Base-by-base conservation (phyloP, 2,329 filamentous ascomycete species). In the Penicillium sp. region DNA sequence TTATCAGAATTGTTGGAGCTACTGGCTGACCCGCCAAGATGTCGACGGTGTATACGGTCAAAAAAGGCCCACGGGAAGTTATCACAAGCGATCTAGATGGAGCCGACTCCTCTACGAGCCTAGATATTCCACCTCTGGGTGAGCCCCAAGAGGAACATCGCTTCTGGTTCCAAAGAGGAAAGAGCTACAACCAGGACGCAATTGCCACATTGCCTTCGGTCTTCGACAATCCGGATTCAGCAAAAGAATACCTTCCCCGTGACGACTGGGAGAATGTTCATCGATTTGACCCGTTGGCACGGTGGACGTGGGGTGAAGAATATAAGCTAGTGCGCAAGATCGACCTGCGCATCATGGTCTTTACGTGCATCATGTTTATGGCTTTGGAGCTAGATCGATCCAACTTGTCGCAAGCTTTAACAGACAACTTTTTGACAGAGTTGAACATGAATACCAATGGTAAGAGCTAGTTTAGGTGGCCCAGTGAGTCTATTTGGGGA, bases 371-470 rank as follows among this genome's bases (percentile, higher is more conserved):
- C 43, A 83, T 84, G 81, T 85, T 86, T 67, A 82, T 85, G 49
- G 82, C 80, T 0, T 70, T 86, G 4, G 81, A 86, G 63, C 71
- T 86, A 2, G 83, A 86, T 65, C 75, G 84, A 29, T 81, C 82
- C 24, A 87, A 86, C 59, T 73, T 86, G 13, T 53, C 47, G 47
- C 84, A 84, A 59, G 84, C 83, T 3, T 67, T 85, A 38, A 81
- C 81, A 0, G 83, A 86, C 62, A 80, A 83, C 58, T 73, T 87
- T 54, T 75, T 87, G 4, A 52, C 63, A 10, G 71, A 76, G 36
- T 55, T 73, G 47, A 54, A 64, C 4, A 36, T 74, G 42, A 69
- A 43, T 14, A 72, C 69, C 29, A 68, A 68, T 54, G 62, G 64
- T 61, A 49, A 51, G n/a, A 31, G 67, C 70, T 27, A 4, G 8